Percentiles rank a stretch among this genome's conserved stretches.
phyloP scores from a whole-genome alignment of 2,329 filamentous ascomycete genomes.

The Orbilia blumenaviensis region DNA sequence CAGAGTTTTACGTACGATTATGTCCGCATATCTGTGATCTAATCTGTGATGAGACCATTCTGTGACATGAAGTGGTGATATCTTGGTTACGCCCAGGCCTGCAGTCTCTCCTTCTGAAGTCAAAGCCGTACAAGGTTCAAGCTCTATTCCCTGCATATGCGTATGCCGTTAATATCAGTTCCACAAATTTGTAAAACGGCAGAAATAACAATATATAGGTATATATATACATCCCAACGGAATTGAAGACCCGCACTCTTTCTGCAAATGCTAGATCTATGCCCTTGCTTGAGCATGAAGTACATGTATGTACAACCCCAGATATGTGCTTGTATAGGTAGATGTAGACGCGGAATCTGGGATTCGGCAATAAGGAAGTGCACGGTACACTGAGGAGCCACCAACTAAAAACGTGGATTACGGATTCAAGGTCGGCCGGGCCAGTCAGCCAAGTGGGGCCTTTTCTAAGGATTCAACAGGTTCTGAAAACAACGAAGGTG shows the following conservation, averaged over 20 bases:
- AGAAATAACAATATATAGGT: no score
- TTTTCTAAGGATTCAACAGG: conserved; percentile 25
- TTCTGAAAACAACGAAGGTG: conserved; percentile 24
- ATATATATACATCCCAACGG: neutral
- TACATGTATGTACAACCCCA: neutral
- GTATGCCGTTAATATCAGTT: neutral
- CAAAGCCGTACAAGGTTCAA: no score
- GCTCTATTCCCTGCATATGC: no score
- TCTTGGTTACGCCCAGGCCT: no score
- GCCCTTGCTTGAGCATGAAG: neutral
- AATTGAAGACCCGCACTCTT: neutral
- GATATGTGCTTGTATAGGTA: no score
- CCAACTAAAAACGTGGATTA: neutral
- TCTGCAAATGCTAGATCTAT: neutral
- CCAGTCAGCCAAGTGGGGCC: neutral
- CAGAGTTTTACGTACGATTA: neutral
- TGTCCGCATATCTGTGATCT: neutral
- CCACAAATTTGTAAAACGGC: no score
- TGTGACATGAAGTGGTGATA: neutral
- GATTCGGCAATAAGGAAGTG: neutral
- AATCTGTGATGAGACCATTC: neutral
- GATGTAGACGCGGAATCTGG: neutral
- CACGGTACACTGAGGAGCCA: neutral
- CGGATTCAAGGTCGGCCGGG: conserved; percentile 8
- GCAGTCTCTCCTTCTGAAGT: neutral